Conservation (phyloP, 1,284 basidiomycete species). For the Boletus semigastroideus region DNA sequence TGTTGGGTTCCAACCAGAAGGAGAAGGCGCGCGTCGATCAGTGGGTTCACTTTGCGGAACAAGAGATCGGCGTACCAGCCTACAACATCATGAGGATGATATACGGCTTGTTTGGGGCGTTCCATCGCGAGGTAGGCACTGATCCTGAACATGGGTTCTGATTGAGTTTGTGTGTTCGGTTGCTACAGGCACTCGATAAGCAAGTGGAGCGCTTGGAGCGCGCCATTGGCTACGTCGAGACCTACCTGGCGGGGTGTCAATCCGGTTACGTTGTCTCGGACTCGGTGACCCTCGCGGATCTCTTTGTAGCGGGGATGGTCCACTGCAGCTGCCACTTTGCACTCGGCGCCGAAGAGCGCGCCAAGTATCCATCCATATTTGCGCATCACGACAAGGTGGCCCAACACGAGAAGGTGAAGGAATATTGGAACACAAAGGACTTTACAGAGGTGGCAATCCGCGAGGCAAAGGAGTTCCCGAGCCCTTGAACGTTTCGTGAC, state of each 20-base stretch:
- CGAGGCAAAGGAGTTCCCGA: background rate
- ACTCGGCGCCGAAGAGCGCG: constrained; percentile 40
- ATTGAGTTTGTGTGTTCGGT: background rate
- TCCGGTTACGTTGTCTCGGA: constrained; percentile 48
- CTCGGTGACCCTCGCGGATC: constrained; percentile 59
- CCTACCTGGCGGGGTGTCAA: constrained; percentile 43
- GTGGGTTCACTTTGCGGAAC: constrained; percentile 50
- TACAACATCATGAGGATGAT: too few species aligned
- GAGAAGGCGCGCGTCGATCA: constrained; percentile 49
- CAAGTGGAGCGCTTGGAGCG: constrained; percentile 17
- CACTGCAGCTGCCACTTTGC: constrained; percentile 3
- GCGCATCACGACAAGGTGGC: constrained; percentile 50
- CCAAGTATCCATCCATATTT: constrained; percentile 45
- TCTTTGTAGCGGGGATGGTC: constrained; percentile 45
- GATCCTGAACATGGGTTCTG: too few species aligned
- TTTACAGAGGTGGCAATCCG: background rate
- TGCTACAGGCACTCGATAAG: background rate
- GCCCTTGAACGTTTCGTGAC: too few species aligned
- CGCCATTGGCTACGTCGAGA: constrained; percentile 41
- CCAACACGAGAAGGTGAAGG: constrained; percentile 44
- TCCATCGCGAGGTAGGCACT: background rate
- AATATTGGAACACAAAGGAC: background rate
- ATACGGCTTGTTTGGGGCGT: too few species aligned
- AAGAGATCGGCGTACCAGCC: constrained; percentile 34
- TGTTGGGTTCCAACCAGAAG: constrained; percentile 17